Conservation (phyloP, 2,329 filamentous ascomycete genomes). For the Claviceps sp. region DNA sequence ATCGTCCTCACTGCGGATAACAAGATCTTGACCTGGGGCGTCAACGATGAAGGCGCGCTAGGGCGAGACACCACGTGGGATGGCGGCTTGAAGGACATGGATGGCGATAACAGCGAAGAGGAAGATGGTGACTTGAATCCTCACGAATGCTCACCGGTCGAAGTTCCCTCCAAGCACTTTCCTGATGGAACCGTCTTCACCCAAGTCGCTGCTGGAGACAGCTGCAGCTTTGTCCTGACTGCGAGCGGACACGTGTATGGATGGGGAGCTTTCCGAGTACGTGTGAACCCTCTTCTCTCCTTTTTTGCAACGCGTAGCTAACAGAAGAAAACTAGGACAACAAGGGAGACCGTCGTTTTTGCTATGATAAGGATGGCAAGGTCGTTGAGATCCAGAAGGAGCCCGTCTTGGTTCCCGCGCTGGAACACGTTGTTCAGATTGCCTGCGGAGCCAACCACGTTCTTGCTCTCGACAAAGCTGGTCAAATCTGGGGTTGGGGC, state of each 20-base stretch:
- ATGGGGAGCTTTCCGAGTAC: conserved; percentile 67
- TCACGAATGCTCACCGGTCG: conserved; percentile 52
- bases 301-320: neutral
- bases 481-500: conserved; percentile 58
- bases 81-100: conserved; percentile 45
- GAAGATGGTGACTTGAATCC: conserved; percentile 58
- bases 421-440: conserved; percentile 53
- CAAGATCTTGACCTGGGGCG: conserved; percentile 74
- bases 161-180: conserved; percentile 45
- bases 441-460: conserved; percentile 59
- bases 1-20: conserved; percentile 67
- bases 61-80: conserved; percentile 61
- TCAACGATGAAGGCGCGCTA: conserved; percentile 73
- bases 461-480: conserved; percentile 51
- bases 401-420: conserved; percentile 42
- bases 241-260: conserved; percentile 65
- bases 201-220: conserved; percentile 61
- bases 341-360: conserved; percentile 23
- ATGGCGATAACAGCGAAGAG: conserved; percentile 42
- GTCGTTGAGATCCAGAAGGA: conserved; percentile 33
- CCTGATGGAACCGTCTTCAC: conserved; percentile 45
- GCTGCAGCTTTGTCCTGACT: conserved; percentile 62
- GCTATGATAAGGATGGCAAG: conserved; percentile 36
- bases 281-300: conserved; percentile 32
- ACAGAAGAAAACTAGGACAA: conserved; percentile 1